Evolutionary conservation across 768 basidiomycete species (phyloP), one percentile per base, ranked within the genome.

Genomic region (Pholiota conissans): DNA sequence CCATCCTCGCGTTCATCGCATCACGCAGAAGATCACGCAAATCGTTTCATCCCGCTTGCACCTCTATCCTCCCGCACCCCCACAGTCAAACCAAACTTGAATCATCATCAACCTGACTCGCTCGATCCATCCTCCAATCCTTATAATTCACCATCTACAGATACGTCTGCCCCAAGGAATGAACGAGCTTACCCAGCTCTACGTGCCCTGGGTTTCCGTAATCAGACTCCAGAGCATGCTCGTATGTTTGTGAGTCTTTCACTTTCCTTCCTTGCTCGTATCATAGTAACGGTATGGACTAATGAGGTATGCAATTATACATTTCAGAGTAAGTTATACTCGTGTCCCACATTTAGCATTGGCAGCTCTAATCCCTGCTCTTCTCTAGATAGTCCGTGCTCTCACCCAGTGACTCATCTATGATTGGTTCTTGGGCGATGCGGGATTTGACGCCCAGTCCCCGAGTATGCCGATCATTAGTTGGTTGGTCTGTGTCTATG

Each of bases 131-230:
- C 3, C 22, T 5, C 22, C 37, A 39, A 39, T 39, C 37, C 2
- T 18, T 7, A 39, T 18, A 16, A 11, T 5, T 10, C 42, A 5
- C 42, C 11, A 8, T 2, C 22, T 45, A 20, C 3, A 10, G 13
- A 32, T 32, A 32, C 22, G 20, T 42, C 40, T 22, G 22, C 5
- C 18, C 5, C 42, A 45, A 32, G 7, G 7, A 32, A 13, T 6
- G 30, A 45, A 45, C 18, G 42, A 24, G 20, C 42, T 45, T 54
- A 54, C 53, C 45, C 42, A 54, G 53, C 53, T 24, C 53, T 46
- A 42, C 16, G 45, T 14, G 29, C 53, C 53, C 53, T 54, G 42
- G 42, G 53, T 54, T 54, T 20, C 22, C 40, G 42, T 47, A 54
- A 54, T 9, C 27, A 42, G 5, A 20, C 22, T 27, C 27, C 40